Percentiles rank a stretch among this genome's conserved stretches.
phyloP scores from a whole-genome alignment of 2,329 filamentous ascomycete species.

The Penicillium palitans region DNA sequence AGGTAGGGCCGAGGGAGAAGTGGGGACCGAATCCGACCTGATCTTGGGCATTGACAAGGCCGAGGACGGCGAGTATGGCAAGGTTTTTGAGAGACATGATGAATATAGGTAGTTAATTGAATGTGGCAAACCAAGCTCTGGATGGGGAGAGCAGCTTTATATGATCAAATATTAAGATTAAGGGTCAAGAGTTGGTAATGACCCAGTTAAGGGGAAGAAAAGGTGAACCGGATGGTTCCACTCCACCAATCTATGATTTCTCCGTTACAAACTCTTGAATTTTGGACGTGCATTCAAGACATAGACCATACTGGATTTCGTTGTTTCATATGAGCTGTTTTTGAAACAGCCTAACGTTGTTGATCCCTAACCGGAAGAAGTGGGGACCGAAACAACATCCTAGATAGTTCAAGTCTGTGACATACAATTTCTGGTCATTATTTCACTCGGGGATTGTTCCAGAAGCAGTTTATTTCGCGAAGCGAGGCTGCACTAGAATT shows the following conservation, averaged over 20 bases:
- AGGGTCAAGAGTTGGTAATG: neutral
- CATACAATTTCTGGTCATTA: neutral
- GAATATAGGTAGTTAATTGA: neutral
- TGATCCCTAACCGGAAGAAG: neutral
- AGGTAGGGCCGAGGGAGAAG: neutral
- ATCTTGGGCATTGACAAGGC: neutral
- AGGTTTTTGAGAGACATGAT: neutral
- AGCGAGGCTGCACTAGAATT: neutral
- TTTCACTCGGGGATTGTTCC: neutral
- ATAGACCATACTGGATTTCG: neutral
- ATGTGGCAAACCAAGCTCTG: neutral
- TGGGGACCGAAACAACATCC: neutral
- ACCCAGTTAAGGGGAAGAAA: neutral
- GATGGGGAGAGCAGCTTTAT: neutral
- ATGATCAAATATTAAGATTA: neutral
- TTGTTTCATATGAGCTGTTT: neutral
- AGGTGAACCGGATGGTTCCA: neutral
- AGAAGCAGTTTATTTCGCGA: neutral
- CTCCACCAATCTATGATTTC: neutral
- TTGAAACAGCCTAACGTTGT: neutral
- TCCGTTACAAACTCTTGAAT: neutral
- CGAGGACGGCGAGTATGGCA: neutral
- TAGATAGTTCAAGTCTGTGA: neutral
- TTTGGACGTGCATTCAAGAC: neutral
- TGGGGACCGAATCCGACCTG: neutral